Evolutionary conservation across 148 eudicot species (phyloP), one percentile per base, ranked within the genome.

Genomic region (Chenopodium quinoa): DNA sequence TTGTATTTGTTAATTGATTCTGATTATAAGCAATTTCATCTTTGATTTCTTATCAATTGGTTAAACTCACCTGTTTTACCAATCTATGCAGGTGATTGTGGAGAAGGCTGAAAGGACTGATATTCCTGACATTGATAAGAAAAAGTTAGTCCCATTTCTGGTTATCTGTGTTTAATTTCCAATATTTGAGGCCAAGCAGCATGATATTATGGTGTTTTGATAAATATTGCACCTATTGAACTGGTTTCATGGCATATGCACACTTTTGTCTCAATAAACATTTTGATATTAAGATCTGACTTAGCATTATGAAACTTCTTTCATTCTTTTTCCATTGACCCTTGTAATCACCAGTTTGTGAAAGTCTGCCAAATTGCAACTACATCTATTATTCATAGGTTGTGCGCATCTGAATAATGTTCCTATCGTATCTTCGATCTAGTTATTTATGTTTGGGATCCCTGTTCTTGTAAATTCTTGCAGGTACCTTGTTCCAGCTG

Each of bases 401-500:
- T 20, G 0, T 70, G 14, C 29, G 44, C n/a, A 72, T 48, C 50
- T 72, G 54, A 72, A 73, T 47, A 23, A 46, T 73, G 60, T 23
- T 47, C 9, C 13, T 23, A n/a, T 73, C 4, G 2, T 48, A 48
- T 72, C 16, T 1, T 13, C 0, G 23, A 20, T 47, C 62, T 44
- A 72, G 54, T 48, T 19, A 46, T n/a, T 10, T 11, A 73, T 23
- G 58, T 73, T 23, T 48, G 50, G 19, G 76, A 12, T 73, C 11
- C 76, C 12, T 37, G 16, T 10, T 25, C 29, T 75, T 64, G 31
- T 71, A 25, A 75, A 34, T 29, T 64, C 12, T 71, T 80, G 84
- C 80, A 89, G 91, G 78, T 89, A 87, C 79, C 88, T 89, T 2
- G 91, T 89, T 27, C 90, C 90, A 37, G 90, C 91, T 68, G 90